Base-by-base conservation (phyloP, 495 filamentous ascomycete genomes). In the Neurospora sp. region DNA sequence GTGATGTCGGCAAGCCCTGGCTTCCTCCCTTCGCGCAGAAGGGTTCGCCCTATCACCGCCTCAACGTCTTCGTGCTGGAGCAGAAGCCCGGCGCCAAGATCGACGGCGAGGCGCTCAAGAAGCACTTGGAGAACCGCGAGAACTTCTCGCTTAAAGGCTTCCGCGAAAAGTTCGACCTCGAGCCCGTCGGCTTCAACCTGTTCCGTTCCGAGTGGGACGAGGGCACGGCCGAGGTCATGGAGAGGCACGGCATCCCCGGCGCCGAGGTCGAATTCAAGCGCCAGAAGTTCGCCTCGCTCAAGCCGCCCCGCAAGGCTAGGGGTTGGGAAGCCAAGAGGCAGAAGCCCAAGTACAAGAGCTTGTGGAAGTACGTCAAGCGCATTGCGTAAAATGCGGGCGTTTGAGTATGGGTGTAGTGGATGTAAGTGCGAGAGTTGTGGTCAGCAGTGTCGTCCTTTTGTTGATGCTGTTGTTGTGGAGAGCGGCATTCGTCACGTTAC, bases 191-290 rank as follows among this genome's bases (percentile, higher is more conserved):
- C 71, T 90, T 92, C 40, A 90, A 88, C 79, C 83, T 99, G 77
- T 99, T 97, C 89, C 90, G 96, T 74, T 91, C 88, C 75, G 81
- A 90, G 74, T 99, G 94, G 93, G 96, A 99, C 80, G 92, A 93
- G 48, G 87, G 88, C 71, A 99, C 92, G 42, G 89, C 87, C 73
- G 90, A 85, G 43, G 93, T 99, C 72, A 98, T 99, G 95, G 84
- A 89, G 80, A 84, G 91, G 79, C 89, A 92, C 73, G 90, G 89
- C 71, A 85, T 94, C 71, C 85, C 88, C 43, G 92, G 92, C 24
- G 90, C 90, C 72, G 91, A 97, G 77, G 79, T 97, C 72, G 93
- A 97, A 84, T 94, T 96, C 80, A 92, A 89, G 83, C 87, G 89
- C 80, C 90, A 91, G 85, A 92, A 81, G 71, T 78, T 88, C 72